These are phyloP conservation scores for Botrytis medusae DNA, from an alignment of 2,329 filamentous ascomycete genomes.

Conservation along the genomic window DNA sequence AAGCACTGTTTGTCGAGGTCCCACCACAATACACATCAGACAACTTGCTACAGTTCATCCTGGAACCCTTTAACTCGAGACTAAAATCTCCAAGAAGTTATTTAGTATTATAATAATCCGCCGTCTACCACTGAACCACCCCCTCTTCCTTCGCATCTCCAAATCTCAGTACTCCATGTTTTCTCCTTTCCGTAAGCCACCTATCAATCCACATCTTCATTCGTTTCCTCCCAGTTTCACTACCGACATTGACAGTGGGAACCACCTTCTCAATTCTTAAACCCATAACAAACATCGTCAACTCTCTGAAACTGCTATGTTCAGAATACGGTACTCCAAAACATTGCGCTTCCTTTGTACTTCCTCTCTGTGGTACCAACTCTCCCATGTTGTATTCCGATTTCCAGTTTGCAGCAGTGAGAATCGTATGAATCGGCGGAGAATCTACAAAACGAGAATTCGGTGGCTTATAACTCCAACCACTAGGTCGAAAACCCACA, in stretches of 20 bases:
- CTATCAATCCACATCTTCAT: slow-evolving; percentile 67
- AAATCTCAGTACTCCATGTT: slow-evolving; percentile 51
- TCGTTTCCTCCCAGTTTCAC: slow-evolving; percentile 54
- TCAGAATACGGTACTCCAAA: slow-evolving; percentile 96
- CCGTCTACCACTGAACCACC: slow-evolving; percentile 34
- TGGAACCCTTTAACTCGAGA: too few species aligned
- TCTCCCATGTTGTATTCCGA: slow-evolving; percentile 70
- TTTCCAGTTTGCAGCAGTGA: slow-evolving; percentile 67
- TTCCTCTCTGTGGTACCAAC: slow-evolving; percentile 78
- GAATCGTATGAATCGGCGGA: slow-evolving; percentile 62
- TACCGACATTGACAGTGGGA: slow-evolving; percentile 84
- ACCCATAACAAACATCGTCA: slow-evolving; percentile 89
- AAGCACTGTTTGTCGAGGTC: not conserved
- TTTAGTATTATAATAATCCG: not conserved
- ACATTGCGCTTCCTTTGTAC: slow-evolving; percentile 77
- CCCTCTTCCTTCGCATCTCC: slow-evolving; percentile 34
- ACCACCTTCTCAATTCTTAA: slow-evolving; percentile 86
- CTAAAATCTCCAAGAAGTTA: not conserved
- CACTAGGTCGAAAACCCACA: slow-evolving; percentile 87
- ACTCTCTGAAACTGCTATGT: slow-evolving; percentile 90
- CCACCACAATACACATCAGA: too few species aligned
- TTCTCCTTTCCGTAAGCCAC: slow-evolving; percentile 59
- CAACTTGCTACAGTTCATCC: not conserved
- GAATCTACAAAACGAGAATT: slow-evolving; percentile 61
- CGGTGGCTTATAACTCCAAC: slow-evolving; percentile 87